These are phyloP conservation scores for Neospermospora avenae DNA, from an alignment of 2,329 filamentous ascomycete species.

Conservation along the genomic window DNA sequence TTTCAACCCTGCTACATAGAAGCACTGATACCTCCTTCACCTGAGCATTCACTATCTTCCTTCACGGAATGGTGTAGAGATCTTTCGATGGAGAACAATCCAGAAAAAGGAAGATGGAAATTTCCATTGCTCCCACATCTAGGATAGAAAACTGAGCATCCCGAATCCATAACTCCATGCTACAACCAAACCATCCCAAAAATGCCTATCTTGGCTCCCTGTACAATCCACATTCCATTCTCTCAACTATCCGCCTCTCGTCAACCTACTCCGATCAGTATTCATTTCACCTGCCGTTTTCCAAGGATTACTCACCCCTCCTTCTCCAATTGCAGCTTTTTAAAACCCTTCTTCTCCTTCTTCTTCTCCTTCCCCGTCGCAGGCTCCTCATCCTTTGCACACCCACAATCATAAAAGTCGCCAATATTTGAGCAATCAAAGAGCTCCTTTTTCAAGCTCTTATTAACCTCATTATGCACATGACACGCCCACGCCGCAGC, in stretches of 20 bases:
- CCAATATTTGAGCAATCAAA: conserved; percentile 68
- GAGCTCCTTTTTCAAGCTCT: conserved; percentile 55
- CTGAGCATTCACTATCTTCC: too few relatives aligned
- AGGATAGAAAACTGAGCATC: neutral
- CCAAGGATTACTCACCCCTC: conserved; percentile 27
- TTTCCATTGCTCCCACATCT: neutral
- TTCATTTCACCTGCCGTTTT: neutral
- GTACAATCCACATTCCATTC: conserved; percentile 2
- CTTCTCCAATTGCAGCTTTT: conserved; percentile 33
- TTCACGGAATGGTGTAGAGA: neutral
- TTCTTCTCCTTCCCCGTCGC: conserved; percentile 41
- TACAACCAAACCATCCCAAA: neutral
- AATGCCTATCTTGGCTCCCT: conserved; percentile 5
- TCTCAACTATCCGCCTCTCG: conserved; percentile 19
- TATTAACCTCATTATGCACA: conserved; percentile 66
- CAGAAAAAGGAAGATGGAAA: neutral
- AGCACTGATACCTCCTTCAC: too few relatives aligned
- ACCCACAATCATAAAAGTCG: conserved; percentile 70
- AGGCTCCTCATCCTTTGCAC: conserved; percentile 65
- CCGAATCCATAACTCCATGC: conserved; percentile 13
- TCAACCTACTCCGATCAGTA: conserved; percentile 26
- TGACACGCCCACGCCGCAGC: conserved; percentile 67
- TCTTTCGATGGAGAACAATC: neutral
- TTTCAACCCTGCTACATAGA: too few relatives aligned
- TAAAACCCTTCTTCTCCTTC: conserved; percentile 33